These are phyloP conservation scores for Cercophora samala DNA, from an alignment of 495 filamentous ascomycete species.

Conservation along the genomic window DNA sequence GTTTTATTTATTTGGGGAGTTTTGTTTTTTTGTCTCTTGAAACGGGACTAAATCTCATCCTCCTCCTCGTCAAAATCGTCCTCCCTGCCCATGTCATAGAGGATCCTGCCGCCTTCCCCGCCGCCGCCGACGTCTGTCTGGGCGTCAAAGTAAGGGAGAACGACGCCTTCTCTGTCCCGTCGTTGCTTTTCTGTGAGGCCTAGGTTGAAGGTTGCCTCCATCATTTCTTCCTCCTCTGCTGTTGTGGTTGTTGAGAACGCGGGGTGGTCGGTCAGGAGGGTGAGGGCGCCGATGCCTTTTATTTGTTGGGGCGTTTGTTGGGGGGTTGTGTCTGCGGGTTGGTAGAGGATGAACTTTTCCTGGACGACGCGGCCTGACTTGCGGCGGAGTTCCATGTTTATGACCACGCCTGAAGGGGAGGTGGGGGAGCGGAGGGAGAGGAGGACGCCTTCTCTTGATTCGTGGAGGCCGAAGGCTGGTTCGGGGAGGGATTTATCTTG, in stretches of 20 bases:
- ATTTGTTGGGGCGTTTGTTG: not conserved
- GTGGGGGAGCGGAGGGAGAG: conserved; percentile 44
- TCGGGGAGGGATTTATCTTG: conserved; percentile 63
- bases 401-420: conserved; percentile 55
- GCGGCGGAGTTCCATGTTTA: conserved; percentile 82
- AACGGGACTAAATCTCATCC: conserved; percentile 72
- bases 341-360: conserved; percentile 72
- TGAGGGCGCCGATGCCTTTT: conserved; percentile 16
- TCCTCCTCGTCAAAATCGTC: conserved; percentile 99
- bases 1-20: not conserved
- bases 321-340: not conserved
- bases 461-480: conserved; percentile 72
- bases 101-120: conserved; percentile 80
- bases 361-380: conserved; percentile 72
- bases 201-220: conserved; percentile 73
- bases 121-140: conserved; percentile 73
- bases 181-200: conserved; percentile 87
- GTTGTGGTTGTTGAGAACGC: conserved; percentile 52
- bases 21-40: not conserved
- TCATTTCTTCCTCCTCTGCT: conserved; percentile 45
- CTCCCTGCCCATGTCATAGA: conserved; percentile 95
- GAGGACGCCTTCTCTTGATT: conserved; percentile 71
- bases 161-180: conserved; percentile 77
- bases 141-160: conserved; percentile 93
- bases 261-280: conserved; percentile 75